These are phyloP conservation scores for Heliamphora pulchella DNA, from an alignment of 179 eudicot species.

Conservation along the genomic window DNA sequence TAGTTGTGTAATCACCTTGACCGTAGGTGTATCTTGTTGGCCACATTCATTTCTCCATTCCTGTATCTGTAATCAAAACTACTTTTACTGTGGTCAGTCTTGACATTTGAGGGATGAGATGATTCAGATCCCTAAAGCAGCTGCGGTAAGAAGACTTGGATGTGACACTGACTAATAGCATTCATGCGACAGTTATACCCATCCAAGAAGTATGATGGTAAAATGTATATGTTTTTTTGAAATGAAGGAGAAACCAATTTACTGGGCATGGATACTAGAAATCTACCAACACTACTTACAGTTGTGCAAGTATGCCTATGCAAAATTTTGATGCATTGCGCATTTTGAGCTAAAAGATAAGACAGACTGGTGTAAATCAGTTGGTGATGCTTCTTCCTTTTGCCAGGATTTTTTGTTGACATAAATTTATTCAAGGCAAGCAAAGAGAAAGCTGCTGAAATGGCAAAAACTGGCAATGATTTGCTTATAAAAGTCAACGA, in stretches of 20 bases:
- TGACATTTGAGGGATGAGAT: background rate
- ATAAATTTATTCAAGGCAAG: conserved; percentile 63
- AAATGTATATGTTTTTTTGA: background rate
- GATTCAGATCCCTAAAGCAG: background rate
- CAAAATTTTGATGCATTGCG: background rate
- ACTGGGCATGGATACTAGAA: background rate
- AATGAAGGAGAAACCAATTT: background rate
- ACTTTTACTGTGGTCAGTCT: background rate
- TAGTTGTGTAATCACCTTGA: background rate
- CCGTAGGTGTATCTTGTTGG: background rate
- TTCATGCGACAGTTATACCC: background rate
- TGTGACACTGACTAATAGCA: background rate
- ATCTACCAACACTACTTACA: background rate
- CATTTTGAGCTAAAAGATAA: background rate
- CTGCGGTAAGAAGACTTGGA: background rate
- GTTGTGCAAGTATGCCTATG: background rate
- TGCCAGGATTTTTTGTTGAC: conserved; percentile 90
- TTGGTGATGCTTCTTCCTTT: conserved; percentile 14
- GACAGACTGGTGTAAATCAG: background rate
- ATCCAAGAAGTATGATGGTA: background rate
- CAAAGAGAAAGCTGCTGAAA: conserved; percentile 38
- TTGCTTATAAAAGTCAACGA: conserved; percentile 19
- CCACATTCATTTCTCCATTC: background rate
- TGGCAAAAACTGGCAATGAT: conserved; percentile 26
- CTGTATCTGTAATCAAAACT: background rate